These are phyloP conservation scores for Penicillium pulvis DNA, from an alignment of 495 filamentous ascomycete species.

Conservation along the genomic window DNA sequence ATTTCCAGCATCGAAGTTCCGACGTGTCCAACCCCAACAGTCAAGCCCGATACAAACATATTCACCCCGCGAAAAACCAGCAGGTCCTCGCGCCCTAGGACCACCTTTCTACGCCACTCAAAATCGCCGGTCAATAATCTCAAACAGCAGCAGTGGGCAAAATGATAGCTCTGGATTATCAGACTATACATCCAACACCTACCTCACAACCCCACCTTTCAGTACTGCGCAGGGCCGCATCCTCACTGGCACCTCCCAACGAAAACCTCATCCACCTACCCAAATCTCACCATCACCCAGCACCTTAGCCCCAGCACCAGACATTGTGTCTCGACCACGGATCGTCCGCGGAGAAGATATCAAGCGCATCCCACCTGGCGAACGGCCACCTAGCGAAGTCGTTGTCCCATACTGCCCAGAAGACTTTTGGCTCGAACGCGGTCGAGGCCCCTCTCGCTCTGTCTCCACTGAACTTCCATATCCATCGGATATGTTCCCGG, in stretches of 20 bases:
- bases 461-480: slow-evolving; percentile 20
- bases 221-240: slow-evolving; percentile 9
- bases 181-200: slow-evolving; percentile 7
- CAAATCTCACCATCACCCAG: slow-evolving; percentile 10
- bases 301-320: slow-evolving; percentile 20
- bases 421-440: slow-evolving; percentile 35
- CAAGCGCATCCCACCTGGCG: slow-evolving; percentile 37
- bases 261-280: not conserved
- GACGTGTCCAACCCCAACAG: slow-evolving; percentile 12
- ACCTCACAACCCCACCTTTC: slow-evolving; percentile 12
- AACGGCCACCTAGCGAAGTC: slow-evolving; percentile 28
- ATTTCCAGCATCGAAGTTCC: slow-evolving; percentile 22
- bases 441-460: slow-evolving; percentile 4
- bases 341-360: slow-evolving; percentile 41
- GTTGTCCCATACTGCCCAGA: slow-evolving; percentile 35
- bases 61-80: not conserved
- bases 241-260: slow-evolving; percentile 1
- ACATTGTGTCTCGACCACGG: slow-evolving; percentile 39
- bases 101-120: slow-evolving; percentile 4
- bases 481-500: slow-evolving; percentile 24
- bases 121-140: slow-evolving; percentile 5
- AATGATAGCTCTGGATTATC: slow-evolving; percentile 15
- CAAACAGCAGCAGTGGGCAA: slow-evolving; percentile 14
- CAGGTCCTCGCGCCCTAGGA: not conserved
- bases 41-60: not conserved